Conservation (phyloP, 208 protist genomes). For the Crithidia brevicula region DNA sequence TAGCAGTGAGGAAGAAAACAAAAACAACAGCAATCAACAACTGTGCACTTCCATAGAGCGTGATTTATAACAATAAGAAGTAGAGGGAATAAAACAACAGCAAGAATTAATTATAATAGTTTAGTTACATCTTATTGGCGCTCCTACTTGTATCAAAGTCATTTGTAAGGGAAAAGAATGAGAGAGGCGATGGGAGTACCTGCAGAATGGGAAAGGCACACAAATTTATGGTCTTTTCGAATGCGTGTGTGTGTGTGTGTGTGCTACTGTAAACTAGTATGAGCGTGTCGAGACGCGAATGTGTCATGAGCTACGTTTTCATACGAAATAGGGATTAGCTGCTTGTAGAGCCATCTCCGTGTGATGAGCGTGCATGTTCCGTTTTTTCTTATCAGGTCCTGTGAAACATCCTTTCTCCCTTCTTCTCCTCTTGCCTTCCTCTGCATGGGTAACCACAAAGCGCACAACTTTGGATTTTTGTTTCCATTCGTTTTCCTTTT, state of each 20-base stretch:
- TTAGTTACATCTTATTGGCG: too few species aligned
- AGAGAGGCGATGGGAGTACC: too few species aligned
- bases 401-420: neutral
- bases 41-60: too few species aligned
- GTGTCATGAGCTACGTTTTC: neutral
- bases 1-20: too few species aligned
- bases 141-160: too few species aligned
- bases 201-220: neutral
- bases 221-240: neutral
- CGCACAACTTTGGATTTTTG: neutral
- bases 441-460: neutral
- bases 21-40: too few species aligned
- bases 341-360: neutral
- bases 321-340: neutral
- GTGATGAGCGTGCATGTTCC: neutral
- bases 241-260: too few species aligned
- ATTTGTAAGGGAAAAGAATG: too few species aligned
- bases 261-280: neutral
- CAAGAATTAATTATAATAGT: too few species aligned
- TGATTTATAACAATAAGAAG: too few species aligned
- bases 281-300: neutral
- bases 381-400: neutral
- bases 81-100: too few species aligned
- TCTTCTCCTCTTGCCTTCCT: neutral
- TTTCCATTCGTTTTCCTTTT: neutral